Evolutionary conservation across 768 basidiomycete genomes (phyloP).

Genomic region (Suillus fuscotomentosus): DNA sequence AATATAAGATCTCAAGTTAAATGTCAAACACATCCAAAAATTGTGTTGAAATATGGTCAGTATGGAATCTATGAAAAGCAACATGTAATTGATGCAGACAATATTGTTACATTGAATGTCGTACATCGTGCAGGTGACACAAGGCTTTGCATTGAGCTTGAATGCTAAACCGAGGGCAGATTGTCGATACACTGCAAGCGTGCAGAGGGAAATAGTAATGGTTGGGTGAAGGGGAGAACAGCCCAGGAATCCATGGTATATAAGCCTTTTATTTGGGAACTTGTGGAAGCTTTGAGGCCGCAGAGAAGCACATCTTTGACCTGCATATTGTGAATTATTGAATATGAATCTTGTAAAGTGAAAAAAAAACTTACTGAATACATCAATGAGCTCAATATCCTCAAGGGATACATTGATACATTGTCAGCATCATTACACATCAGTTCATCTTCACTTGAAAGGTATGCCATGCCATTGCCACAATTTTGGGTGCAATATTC

Average conservation of each 20-base stretch:
- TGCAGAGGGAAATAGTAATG: slow-evolving; percentile 15
- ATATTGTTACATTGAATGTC: background rate
- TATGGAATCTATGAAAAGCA: background rate
- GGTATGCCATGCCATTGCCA: background rate
- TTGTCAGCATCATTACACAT: background rate
- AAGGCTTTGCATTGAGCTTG: slow-evolving; percentile 8
- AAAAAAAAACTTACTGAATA: background rate
- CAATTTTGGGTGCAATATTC: background rate
- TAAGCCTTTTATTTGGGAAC: background rate
- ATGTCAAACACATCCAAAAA: slow-evolving; percentile 8
- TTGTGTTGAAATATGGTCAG: background rate
- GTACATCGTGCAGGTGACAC: slow-evolving; percentile 8
- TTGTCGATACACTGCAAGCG: slow-evolving; percentile 10
- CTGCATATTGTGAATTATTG: background rate
- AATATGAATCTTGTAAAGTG: background rate
- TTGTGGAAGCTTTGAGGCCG: background rate
- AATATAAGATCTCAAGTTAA: slow-evolving; percentile 11
- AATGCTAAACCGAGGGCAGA: slow-evolving; percentile 7
- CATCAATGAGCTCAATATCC: background rate
- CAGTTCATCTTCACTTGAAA: background rate
- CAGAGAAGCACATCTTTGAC: background rate
- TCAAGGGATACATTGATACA: background rate
- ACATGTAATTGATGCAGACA: background rate
- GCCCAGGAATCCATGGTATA: background rate
- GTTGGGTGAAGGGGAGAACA: background rate